Evolutionary conservation across 805 yeast species (phyloP), one percentile per base, ranked within the genome.

Genomic region (Candida dendrica): DNA sequence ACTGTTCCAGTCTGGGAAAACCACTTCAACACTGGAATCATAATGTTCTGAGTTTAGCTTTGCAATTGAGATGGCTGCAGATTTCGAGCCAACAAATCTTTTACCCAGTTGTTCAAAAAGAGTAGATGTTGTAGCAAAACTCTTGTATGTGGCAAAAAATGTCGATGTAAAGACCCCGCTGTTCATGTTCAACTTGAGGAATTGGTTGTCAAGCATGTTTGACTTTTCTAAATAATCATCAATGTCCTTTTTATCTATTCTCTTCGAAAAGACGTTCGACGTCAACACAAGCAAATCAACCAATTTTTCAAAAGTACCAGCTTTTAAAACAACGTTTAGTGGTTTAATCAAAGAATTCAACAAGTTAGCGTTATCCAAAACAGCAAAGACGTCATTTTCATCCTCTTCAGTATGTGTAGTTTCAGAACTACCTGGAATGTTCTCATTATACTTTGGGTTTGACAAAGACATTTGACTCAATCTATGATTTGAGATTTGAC

Each of bases 271-370:
- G 42, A 75, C 78, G 50, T 74, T 75, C 33, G 75, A 81, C 17
- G 84, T 91, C 58, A 75, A 69, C 5, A 91, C 88, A 40, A 91
- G 63, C 18, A 90, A 71, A 60, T 91, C 97, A 42, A 89, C 71
- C 51, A 91, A 69, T 50, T 79, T 78, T 36, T 86, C 93, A 43
- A 87, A 62, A 1, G 85, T 72, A 1, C 93, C 93, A 3, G 86
- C 75, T 51, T 79, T 81, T 22, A 78, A 62, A 6, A 74, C 81
- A 7, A 77, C 81, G 42, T 63, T 59, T 18, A 42, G 54, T 17
- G 51, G 66, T 43, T 51, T 66, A 47, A 42, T 41, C 31, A 55
- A 36, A 1, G 57, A 52, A 42, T 55, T 55, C 18, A 55, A 40
- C 10, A 55, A 20, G 26, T 47, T 48, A 2, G 59, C 43, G 31